A percentile compares a stretch with the other conserved stretches of the same genome.
phyloP scores from a whole-genome alignment of 768 basidiomycete genomes.

The Trametes cingulata region DNA sequence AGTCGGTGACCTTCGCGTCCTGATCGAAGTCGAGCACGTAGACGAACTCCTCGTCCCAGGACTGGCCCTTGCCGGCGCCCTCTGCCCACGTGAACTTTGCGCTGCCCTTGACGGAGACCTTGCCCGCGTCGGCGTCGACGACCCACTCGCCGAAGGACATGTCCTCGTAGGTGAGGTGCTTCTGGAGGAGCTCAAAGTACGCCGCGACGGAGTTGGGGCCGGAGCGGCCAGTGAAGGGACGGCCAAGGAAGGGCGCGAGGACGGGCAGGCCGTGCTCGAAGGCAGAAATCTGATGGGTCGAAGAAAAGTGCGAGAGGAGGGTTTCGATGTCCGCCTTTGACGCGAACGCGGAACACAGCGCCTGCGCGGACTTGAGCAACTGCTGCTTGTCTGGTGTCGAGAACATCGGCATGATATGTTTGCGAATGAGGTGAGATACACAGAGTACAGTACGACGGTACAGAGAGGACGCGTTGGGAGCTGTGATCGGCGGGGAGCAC shows the following conservation, averaged over 20 bases:
- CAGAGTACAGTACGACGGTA: too few relatives aligned
- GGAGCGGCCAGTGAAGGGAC: constrained; percentile 43
- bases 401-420: neutral
- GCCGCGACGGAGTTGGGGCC: constrained; percentile 38
- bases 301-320: constrained; percentile 54
- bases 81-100: constrained; percentile 57
- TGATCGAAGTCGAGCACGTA: constrained; percentile 65
- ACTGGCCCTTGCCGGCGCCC: constrained; percentile 42
- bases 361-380: constrained; percentile 46
- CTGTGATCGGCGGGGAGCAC: constrained; percentile 7
- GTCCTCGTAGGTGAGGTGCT: constrained; percentile 49
- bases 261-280: constrained; percentile 55
- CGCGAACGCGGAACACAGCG: constrained; percentile 56
- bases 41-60: constrained; percentile 63
- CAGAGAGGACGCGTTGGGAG: neutral
- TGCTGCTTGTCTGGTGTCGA: constrained; percentile 28
- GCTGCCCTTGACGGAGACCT: constrained; percentile 55
- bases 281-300: constrained; percentile 42
- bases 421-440: neutral
- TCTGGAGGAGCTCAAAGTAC: constrained; percentile 53
- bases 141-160: constrained; percentile 57
- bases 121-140: constrained; percentile 50
- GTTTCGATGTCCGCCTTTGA: constrained; percentile 41
- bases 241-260: constrained; percentile 64
- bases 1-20: constrained; percentile 52